phyloP scores from a whole-genome alignment of 1,139 yeast species.

The Kurtzmaniella quercitrusa region DNA sequence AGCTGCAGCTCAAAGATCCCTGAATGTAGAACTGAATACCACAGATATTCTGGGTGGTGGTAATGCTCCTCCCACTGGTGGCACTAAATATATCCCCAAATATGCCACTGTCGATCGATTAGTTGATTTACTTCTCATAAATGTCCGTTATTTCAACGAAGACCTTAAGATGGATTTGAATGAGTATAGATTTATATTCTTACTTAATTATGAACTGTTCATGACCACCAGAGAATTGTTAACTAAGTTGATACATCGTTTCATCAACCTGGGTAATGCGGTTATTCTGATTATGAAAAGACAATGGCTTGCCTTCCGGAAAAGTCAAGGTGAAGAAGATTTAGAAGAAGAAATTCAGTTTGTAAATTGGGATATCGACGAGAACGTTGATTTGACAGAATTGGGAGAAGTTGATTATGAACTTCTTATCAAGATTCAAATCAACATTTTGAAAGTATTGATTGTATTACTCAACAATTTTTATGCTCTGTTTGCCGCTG shows the following conservation, averaged over 20 bases:
- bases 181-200: conserved; percentile 42
- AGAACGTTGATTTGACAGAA: conserved; percentile 29
- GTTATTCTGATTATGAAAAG: conserved; percentile 45
- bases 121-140: conserved; percentile 39
- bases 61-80: not conserved
- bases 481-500: conserved; percentile 72
- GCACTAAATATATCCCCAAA: conserved; percentile 33
- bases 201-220: conserved; percentile 40
- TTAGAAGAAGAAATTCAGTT: conserved; percentile 18
- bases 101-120: conserved; percentile 38
- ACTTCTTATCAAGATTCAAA: conserved; percentile 67
- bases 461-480: conserved; percentile 69
- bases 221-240: conserved; percentile 40
- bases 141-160: conserved; percentile 35
- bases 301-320: conserved; percentile 8
- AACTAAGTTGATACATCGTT: conserved; percentile 41
- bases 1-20: not conserved
- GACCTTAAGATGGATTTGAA: conserved; percentile 37
- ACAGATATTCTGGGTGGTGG: conserved; percentile 1
- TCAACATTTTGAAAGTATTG: conserved; percentile 77
- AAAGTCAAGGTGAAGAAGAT: conserved; percentile 1
- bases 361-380: conserved; percentile 53
- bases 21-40: conserved; percentile 1
- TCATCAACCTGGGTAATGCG: conserved; percentile 45
- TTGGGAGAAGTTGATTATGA: conserved; percentile 49